Percentiles rank a stretch among this genome's conserved stretches.
These are phyloP conservation scores for Simmondsia chinensis DNA, from an alignment of 148 eudicot species.

Conservation along the genomic window DNA sequence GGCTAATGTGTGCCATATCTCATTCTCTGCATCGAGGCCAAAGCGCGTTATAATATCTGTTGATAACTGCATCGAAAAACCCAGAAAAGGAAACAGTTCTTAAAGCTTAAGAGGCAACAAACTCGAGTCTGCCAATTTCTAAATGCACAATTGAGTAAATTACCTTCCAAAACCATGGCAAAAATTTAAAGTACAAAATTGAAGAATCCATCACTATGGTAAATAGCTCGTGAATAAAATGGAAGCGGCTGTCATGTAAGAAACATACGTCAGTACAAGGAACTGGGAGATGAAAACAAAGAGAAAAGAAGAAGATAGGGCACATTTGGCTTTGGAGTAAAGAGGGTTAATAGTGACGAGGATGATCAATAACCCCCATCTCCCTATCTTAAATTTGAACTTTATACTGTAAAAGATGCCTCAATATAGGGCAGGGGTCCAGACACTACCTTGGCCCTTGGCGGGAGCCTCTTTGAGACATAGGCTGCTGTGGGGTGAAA, in stretches of 20 bases:
- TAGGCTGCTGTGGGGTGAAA: too few relatives aligned
- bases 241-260: constrained; percentile 62
- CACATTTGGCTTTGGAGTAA: too few relatives aligned
- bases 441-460: too few relatives aligned
- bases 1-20: constrained; percentile 83
- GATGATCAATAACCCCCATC: too few relatives aligned
- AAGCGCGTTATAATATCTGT: constrained; percentile 44
- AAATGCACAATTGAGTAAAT: constrained; percentile 9
- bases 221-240: constrained; percentile 81
- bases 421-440: too few relatives aligned
- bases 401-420: too few relatives aligned
- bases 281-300: constrained; percentile 1
- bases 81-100: constrained; percentile 4
- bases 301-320: not conserved
- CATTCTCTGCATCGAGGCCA: constrained; percentile 79
- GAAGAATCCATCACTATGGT: constrained; percentile 82
- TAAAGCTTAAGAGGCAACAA: constrained; percentile 2
- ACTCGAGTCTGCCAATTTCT: not conserved
- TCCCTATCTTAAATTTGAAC: too few relatives aligned
- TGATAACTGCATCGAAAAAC: constrained; percentile 40
- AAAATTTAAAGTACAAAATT: constrained; percentile 61
- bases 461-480: too few relatives aligned
- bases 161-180: constrained; percentile 98
- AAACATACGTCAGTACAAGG: constrained; percentile 4
- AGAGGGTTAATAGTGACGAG: too few relatives aligned